phyloP scores from a whole-genome alignment of 768 basidiomycete species.

The Boletales sp. region DNA sequence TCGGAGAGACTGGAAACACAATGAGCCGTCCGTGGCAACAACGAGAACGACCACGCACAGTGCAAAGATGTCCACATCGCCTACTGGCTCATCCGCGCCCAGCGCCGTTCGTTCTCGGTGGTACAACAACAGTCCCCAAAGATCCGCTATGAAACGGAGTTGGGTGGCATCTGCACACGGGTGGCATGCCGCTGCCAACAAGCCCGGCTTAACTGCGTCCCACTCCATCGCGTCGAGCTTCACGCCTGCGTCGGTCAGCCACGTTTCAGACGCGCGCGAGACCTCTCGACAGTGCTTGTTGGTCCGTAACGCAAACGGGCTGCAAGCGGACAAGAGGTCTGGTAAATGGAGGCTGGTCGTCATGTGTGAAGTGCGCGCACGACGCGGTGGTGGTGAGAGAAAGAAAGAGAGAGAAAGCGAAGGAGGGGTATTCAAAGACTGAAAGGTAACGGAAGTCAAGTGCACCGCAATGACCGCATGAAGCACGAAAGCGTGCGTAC shows the following conservation, averaged over 20 bases:
- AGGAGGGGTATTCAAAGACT: not conserved
- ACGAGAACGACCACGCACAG: slow-evolving; percentile 18
- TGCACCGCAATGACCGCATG: too few species aligned
- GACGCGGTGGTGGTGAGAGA: not conserved
- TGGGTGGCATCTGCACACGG: slow-evolving; percentile 57
- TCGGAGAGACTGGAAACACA: slow-evolving; percentile 34
- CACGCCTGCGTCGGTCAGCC: slow-evolving; percentile 23
- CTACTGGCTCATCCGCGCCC: slow-evolving; percentile 11
- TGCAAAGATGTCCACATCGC: slow-evolving; percentile 9
- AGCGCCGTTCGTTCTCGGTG: slow-evolving; percentile 27
- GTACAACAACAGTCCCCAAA: slow-evolving; percentile 42
- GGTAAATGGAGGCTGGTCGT: slow-evolving; percentile 30
- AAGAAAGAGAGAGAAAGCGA: slow-evolving; percentile 4
- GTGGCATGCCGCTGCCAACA: slow-evolving; percentile 57
- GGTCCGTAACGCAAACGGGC: slow-evolving; percentile 22
- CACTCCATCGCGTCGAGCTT: slow-evolving; percentile 19
- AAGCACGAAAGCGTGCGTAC: too few species aligned
- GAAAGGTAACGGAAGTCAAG: too few species aligned
- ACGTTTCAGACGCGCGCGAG: slow-evolving; percentile 28
- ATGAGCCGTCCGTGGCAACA: not conserved
- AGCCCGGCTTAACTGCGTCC: slow-evolving; percentile 38
- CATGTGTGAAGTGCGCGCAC: not conserved
- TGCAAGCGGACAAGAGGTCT: slow-evolving; percentile 25
- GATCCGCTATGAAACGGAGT: slow-evolving; percentile 48
- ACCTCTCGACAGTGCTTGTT: slow-evolving; percentile 27